A percentile compares a stretch with the other conserved stretches of the same genome.
These are phyloP conservation scores for Hippophae gyantsensis DNA, from an alignment of 306 rosid genomes.

Conservation along the genomic window DNA sequence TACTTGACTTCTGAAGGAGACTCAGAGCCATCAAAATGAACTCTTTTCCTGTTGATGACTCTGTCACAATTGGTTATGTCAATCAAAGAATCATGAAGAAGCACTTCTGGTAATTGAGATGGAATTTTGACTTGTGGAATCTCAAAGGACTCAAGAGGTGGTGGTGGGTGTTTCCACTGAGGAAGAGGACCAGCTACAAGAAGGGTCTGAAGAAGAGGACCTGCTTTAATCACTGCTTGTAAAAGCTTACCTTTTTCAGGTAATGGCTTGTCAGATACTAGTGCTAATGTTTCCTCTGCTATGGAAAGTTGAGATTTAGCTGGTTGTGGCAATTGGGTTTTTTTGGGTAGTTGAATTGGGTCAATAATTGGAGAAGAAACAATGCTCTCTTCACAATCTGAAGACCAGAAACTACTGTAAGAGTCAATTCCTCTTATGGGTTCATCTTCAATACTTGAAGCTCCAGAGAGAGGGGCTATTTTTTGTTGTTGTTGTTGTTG, in stretches of 20 bases:
- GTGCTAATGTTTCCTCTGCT: conserved; percentile 32
- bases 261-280: conserved; percentile 49
- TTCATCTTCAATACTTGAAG: conserved; percentile 93
- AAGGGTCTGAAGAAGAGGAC: conserved; percentile 82
- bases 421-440: conserved; percentile 68
- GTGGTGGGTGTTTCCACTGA: conserved; percentile 99
- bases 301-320: conserved; percentile 5
- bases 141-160: conserved; percentile 78
- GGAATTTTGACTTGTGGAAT: conserved; percentile 87
- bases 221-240: conserved; percentile 96
- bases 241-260: conserved; percentile 96
- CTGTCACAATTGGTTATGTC: conserved; percentile 38
- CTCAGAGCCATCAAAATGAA: conserved; percentile 44
- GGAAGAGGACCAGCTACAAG: conserved; percentile 96
- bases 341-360: conserved; percentile 24
- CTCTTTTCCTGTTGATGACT: conserved; percentile 60
- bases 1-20: conserved; percentile 61
- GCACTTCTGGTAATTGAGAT: conserved; percentile 26
- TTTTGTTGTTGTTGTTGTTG: conserved; percentile 28
- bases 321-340: not conserved
- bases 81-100: conserved; percentile 43
- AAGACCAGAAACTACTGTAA: conserved; percentile 63
- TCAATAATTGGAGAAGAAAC: conserved; percentile 80
- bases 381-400: conserved; percentile 98
- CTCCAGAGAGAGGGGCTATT: conserved; percentile 63